These are phyloP conservation scores for Metarhizium anisopliae DNA, from an alignment of 2,329 filamentous ascomycete genomes.

Conservation along the genomic window DNA sequence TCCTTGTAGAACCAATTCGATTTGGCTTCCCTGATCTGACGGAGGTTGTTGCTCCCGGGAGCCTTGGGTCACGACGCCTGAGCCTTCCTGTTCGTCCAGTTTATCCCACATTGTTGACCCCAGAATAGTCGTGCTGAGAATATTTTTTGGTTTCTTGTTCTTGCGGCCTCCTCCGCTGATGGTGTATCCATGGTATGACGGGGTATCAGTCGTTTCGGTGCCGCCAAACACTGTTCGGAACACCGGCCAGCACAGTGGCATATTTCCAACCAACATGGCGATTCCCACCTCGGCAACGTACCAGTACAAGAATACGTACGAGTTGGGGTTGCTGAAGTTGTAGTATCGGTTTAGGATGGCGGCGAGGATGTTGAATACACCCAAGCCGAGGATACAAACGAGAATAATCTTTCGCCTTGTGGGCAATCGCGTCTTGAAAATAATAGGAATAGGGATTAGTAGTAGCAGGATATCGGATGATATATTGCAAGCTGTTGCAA, in stretches of 20 bases:
- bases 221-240: slow-evolving; percentile 32
- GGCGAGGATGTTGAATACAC: slow-evolving; percentile 45
- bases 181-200: slow-evolving; percentile 14
- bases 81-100: slow-evolving; percentile 17
- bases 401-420: slow-evolving; percentile 41
- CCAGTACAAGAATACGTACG: slow-evolving; percentile 48
- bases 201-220: slow-evolving; percentile 13
- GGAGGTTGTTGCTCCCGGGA: neutral
- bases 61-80: neutral
- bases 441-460: slow-evolving; percentile 34
- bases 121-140: slow-evolving; percentile 11
- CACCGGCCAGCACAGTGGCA: slow-evolving; percentile 51
- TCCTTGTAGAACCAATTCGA: slow-evolving; percentile 18
- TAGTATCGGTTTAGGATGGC: slow-evolving; percentile 54
- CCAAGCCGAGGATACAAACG: slow-evolving; percentile 46
- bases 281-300: slow-evolving; percentile 51
- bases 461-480: slow-evolving; percentile 35
- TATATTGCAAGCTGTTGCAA: slow-evolving; percentile 37
- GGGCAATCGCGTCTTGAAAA: slow-evolving; percentile 30
- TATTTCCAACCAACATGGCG: slow-evolving; percentile 50
- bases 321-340: slow-evolving; percentile 48
- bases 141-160: slow-evolving; percentile 6
- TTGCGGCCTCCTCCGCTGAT: slow-evolving; percentile 9
- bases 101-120: slow-evolving; percentile 19
- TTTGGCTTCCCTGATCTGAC: slow-evolving; percentile 17